A percentile compares a stretch with the other conserved stretches of the same genome.
Conservation (phyloP, 805 yeast genomes). For the Yarrowia deformans region DNA sequence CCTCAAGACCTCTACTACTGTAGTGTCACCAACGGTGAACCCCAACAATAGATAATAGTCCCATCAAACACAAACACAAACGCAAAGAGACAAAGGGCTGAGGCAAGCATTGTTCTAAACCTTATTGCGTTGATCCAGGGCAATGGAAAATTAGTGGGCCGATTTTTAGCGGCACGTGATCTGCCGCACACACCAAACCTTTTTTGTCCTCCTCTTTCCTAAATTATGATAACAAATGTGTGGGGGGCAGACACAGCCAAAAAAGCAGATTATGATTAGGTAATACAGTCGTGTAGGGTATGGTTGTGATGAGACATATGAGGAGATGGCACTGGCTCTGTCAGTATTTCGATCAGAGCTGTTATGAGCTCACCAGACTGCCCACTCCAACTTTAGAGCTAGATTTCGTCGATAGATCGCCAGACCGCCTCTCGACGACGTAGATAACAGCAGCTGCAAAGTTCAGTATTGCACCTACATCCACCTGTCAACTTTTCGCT, state of each 20-base stretch:
- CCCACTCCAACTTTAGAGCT: too few relatives aligned
- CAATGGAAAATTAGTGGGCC: constrained; percentile 13
- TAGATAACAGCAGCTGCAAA: background rate
- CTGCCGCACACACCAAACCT: background rate
- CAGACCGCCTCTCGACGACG: background rate
- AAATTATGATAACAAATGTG: too few relatives aligned
- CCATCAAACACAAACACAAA: too few relatives aligned
- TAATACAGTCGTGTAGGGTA: constrained; percentile 6
- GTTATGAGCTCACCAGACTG: too few relatives aligned
- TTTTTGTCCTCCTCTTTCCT: too few relatives aligned
- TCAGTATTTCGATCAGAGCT: too few relatives aligned
- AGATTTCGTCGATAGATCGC: too few relatives aligned
- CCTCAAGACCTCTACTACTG: too few relatives aligned
- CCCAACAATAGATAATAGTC: constrained; percentile 6
- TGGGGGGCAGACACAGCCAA: too few relatives aligned
- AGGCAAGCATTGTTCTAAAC: background rate
- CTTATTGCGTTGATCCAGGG: constrained; percentile 5
- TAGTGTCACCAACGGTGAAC: background rate
- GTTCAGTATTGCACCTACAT: too few relatives aligned
- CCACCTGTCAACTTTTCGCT: background rate
- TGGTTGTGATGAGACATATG: too few relatives aligned
- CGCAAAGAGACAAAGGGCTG: background rate
- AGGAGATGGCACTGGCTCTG: too few relatives aligned
- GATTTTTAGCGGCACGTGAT: constrained; percentile 12
- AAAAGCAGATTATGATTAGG: background rate